Conservation (phyloP, 2,329 filamentous ascomycete genomes). For the Lasiodiplodia sp. region DNA sequence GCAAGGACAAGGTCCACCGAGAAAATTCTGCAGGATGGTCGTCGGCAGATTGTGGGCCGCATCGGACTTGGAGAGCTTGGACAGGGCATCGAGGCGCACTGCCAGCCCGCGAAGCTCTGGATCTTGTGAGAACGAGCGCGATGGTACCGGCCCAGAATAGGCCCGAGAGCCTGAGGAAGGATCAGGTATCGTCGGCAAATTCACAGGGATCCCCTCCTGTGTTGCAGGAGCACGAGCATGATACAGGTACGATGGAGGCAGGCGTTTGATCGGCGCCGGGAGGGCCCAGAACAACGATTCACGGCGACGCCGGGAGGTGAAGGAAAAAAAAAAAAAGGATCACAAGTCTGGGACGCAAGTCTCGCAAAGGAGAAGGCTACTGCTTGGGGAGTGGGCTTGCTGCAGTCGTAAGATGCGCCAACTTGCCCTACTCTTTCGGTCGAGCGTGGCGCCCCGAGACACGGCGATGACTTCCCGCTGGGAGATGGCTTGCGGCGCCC, state of each 20-base stretch:
- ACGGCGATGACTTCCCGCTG: slow-evolving; percentile 9
- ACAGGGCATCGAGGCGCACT: not conserved
- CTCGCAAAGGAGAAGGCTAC: not conserved
- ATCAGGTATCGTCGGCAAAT: not conserved
- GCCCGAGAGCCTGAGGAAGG: not conserved
- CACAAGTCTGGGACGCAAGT: not conserved
- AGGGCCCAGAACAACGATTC: not conserved
- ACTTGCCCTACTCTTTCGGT: not conserved
- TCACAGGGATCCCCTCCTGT: not conserved
- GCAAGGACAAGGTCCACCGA: not conserved
- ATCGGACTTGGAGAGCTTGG: not conserved
- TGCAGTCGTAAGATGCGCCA: not conserved
- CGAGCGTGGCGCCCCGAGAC: not conserved
- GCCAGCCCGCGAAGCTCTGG: not conserved
- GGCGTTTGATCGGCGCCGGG: slow-evolving; percentile 14
- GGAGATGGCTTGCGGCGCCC: not conserved
- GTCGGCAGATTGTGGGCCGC: not conserved
- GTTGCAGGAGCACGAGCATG: not conserved
- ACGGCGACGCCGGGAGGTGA: not conserved
- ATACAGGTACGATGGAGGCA: not conserved
- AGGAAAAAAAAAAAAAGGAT: not conserved
- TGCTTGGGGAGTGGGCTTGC: not conserved
- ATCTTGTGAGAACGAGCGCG: not conserved
- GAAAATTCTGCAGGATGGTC: not conserved
- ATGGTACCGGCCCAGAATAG: not conserved